These are phyloP conservation scores for Cryptococcus amylolentus DNA, from an alignment of 1,284 basidiomycete species.

Conservation along the genomic window DNA sequence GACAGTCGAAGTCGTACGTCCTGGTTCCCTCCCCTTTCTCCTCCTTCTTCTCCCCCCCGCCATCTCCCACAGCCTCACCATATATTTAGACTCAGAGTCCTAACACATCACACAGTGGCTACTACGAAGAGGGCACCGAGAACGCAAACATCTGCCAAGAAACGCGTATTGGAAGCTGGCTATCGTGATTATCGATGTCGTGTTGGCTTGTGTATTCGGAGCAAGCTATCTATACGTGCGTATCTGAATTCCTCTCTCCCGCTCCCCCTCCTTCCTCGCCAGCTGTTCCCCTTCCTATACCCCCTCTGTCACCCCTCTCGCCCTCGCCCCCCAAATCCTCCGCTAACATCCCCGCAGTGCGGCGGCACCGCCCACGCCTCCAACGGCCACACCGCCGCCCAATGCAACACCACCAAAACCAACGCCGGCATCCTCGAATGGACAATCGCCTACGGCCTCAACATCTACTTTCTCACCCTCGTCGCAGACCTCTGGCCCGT, in stretches of 20 bases:
- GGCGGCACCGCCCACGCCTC: conserved; percentile 21
- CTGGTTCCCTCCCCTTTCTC: conserved; percentile 18
- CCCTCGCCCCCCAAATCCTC: neutral
- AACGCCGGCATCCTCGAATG: conserved; percentile 52
- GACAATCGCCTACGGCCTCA: conserved; percentile 49
- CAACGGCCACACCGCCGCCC: conserved; percentile 14
- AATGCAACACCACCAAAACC: conserved; percentile 49
- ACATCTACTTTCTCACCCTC: conserved; percentile 46
- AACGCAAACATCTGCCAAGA: conserved; percentile 48
- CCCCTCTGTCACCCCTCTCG: neutral
- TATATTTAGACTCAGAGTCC: neutral
- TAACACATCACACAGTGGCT: conserved; percentile 29
- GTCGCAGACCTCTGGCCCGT: conserved; percentile 40
- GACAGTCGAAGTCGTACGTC: conserved; percentile 50
- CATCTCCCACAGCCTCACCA: no score
- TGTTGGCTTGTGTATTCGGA: conserved; percentile 51
- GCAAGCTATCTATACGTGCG: conserved; percentile 45
- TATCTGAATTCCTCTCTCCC: conserved; percentile 1
- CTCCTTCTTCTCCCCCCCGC: no score
- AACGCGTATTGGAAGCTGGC: conserved; percentile 52
- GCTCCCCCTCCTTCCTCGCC: no score
- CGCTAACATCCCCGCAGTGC: conserved; percentile 24
- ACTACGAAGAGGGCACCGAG: conserved; percentile 49
- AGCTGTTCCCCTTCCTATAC: no score
- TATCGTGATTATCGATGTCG: conserved; percentile 49